Evolutionary conservation across 2,329 filamentous ascomycete genomes (phyloP), one percentile per base, ranked within the genome.

Genomic region (Hypocreales sp.): DNA sequence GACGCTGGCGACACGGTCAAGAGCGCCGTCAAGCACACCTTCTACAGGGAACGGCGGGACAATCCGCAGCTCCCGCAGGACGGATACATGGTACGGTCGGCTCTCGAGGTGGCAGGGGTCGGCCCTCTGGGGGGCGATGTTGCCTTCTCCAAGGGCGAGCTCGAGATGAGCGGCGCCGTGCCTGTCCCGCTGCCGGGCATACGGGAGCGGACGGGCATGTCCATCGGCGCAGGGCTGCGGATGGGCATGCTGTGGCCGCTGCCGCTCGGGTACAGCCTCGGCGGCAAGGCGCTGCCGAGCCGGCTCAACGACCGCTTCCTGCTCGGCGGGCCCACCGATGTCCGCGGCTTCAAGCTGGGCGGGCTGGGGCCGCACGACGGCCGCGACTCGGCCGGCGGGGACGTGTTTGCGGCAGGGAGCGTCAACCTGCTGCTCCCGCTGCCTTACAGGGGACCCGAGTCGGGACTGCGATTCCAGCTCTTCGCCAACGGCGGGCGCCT

Each of bases 281-380:
- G 53, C 12, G 58, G 59, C 26, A 56, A 58, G 13, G 66, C 76
- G 1, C 61, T 67, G 15, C 70, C 77, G 5, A 92, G 81, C 38
- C 73, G 82, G 17, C 68, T 95, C 44, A 94, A 92, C 47, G 90
- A 98, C 51, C 82, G 90, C 24, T 98, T 98, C 59, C 74, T 84
- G 44, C 79, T 98, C 18, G 90, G 90, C 23, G 90, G 90, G 0
- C 87, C 90, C 4, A 93, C 84, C 4, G 87, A 93, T 46, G 81
- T 98, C 10, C 80, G 90, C 30, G 90, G 90, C 2, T 98, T 98
- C 64, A 76, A 83, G 32, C 69, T 92, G 14, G 80, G 78, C 13
- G 90, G 90, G 2, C 65, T 98, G 5, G 90, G 90, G 7, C 86
- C 90, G 4, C 78, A 79, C 36, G 87, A 95, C 44, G 81, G 84